Percentiles rank a stretch among this genome's conserved stretches.
These are phyloP conservation scores for Trichoderma cornu-damae DNA, from an alignment of 2,329 filamentous ascomycete genomes.

Conservation along the genomic window DNA sequence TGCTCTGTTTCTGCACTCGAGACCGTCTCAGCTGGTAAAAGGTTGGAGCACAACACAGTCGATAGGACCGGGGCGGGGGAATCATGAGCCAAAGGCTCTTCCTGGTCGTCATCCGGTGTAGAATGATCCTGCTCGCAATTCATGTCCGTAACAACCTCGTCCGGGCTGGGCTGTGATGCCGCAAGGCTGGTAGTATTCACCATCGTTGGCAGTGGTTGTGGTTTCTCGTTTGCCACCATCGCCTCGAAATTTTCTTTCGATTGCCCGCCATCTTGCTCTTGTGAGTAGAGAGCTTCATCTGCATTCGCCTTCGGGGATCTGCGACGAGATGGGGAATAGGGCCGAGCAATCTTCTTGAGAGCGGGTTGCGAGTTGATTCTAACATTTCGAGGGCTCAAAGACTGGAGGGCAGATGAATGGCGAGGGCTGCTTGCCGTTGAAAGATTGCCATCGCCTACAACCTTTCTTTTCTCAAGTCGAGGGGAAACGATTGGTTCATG, in stretches of 20 bases:
- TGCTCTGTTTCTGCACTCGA: background rate
- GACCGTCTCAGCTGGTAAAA: background rate
- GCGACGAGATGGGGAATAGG: background rate
- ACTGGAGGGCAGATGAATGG: slow-evolving; percentile 1
- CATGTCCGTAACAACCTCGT: background rate
- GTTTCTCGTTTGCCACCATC: background rate
- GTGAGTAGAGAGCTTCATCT: background rate
- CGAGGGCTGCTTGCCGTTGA: background rate
- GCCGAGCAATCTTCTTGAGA: slow-evolving; percentile 8
- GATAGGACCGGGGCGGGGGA: background rate
- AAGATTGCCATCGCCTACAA: background rate
- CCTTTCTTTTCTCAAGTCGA: background rate
- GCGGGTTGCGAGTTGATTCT: slow-evolving; percentile 8
- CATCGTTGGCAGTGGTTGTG: background rate
- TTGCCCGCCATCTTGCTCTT: background rate
- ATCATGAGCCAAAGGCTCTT: background rate
- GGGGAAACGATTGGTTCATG: background rate
- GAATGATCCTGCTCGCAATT: background rate
- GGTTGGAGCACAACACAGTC: background rate
- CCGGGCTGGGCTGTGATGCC: background rate
- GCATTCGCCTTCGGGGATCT: background rate
- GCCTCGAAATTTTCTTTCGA: background rate
- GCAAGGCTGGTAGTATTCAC: background rate
- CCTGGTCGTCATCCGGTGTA: background rate
- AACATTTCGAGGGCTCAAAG: slow-evolving; percentile 8